phyloP scores from a whole-genome alignment of 257 asterid genomes.

The Gardenia jasminoides region DNA sequence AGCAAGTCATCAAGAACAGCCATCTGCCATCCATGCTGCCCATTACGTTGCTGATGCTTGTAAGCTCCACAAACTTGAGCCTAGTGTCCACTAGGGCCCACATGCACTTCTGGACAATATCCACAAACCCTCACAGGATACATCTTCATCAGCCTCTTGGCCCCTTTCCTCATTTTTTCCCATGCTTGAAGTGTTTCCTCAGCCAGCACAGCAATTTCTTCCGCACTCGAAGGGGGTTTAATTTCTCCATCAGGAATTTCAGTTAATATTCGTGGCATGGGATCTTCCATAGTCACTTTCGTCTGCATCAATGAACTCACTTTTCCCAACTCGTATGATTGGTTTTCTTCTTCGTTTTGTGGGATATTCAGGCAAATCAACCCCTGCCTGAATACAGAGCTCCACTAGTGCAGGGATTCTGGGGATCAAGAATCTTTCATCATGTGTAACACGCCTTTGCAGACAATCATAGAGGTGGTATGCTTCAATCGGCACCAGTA shows the following conservation, averaged over 20 bases:
- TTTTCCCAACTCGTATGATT: slow-evolving; percentile 69
- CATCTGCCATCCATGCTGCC: slow-evolving; percentile 98
- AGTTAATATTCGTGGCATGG: slow-evolving; percentile 43
- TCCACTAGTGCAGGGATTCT: slow-evolving; percentile 86
- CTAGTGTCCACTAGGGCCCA: slow-evolving; percentile 86
- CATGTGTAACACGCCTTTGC: slow-evolving; percentile 71
- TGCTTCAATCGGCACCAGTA: slow-evolving; percentile 65
- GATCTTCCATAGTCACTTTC: slow-evolving; percentile 71
- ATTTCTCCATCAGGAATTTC: slow-evolving; percentile 59
- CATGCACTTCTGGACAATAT: slow-evolving; percentile 88
- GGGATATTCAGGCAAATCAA: slow-evolving; percentile 77
- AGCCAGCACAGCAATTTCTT: slow-evolving; percentile 56
- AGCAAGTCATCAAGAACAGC: slow-evolving; percentile 77
- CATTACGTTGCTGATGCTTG: slow-evolving; percentile 97
- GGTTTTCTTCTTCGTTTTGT: slow-evolving; percentile 94
- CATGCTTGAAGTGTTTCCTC: slow-evolving; percentile 79
- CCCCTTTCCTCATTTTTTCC: slow-evolving; percentile 86
- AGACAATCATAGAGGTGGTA: slow-evolving; percentile 87
- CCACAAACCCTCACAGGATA: slow-evolving; percentile 88
- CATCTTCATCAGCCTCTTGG: slow-evolving; percentile 71
- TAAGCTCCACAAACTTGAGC: slow-evolving; percentile 96
- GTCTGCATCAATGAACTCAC: slow-evolving; percentile 88
- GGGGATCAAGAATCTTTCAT: slow-evolving; percentile 78
- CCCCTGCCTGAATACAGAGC: slow-evolving; percentile 98
- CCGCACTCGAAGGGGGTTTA: slow-evolving; percentile 51